Conservation (phyloP, 805 yeast genomes). For the Saccharomyces cerevisiae region DNA sequence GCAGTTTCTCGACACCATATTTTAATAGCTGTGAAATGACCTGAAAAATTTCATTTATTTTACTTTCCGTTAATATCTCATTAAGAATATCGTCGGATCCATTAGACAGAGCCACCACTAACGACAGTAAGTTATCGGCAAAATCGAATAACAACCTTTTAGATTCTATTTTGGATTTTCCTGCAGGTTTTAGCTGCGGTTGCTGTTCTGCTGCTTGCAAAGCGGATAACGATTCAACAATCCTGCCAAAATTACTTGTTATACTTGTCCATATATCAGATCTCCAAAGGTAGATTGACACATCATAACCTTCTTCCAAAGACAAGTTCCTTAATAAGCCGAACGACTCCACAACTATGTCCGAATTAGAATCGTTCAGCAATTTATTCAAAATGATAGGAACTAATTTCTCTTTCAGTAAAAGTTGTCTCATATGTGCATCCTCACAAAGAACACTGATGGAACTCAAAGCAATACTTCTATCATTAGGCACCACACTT, state of each 20-base stretch:
- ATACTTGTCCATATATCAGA: slow-evolving; percentile 64
- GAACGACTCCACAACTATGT: slow-evolving; percentile 69
- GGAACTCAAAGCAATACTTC: slow-evolving; percentile 68
- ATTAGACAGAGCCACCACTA: slow-evolving; percentile 57
- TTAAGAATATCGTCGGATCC: slow-evolving; percentile 55
- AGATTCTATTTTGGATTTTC: slow-evolving; percentile 32
- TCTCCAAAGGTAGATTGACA: slow-evolving; percentile 68
- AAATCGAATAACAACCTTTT: slow-evolving; percentile 50
- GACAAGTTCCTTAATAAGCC: slow-evolving; percentile 76
- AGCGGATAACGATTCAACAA: slow-evolving; percentile 40
- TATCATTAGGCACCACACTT: slow-evolving; percentile 59
- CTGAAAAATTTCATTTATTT: slow-evolving; percentile 20
- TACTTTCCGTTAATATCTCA: slow-evolving; percentile 26
- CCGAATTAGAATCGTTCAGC: slow-evolving; percentile 60
- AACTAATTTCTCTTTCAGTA: slow-evolving; percentile 66
- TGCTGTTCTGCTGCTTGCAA: slow-evolving; percentile 21
- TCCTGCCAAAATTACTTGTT: slow-evolving; percentile 43
- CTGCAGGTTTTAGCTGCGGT: slow-evolving; percentile 13
- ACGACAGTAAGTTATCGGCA: slow-evolving; percentile 64
- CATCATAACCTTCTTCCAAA: slow-evolving; percentile 81
- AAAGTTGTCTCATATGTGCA: slow-evolving; percentile 46
- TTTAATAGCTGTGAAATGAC: slow-evolving; percentile 24
- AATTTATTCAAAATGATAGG: slow-evolving; percentile 55
- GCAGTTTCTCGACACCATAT: slow-evolving; percentile 26
- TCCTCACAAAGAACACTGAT: slow-evolving; percentile 68